A percentile compares a stretch with the other conserved stretches of the same genome.
Evolutionary conservation across 2,329 filamentous ascomycete species (phyloP).

Genomic region (Alternaria novae-zelandiae): DNA sequence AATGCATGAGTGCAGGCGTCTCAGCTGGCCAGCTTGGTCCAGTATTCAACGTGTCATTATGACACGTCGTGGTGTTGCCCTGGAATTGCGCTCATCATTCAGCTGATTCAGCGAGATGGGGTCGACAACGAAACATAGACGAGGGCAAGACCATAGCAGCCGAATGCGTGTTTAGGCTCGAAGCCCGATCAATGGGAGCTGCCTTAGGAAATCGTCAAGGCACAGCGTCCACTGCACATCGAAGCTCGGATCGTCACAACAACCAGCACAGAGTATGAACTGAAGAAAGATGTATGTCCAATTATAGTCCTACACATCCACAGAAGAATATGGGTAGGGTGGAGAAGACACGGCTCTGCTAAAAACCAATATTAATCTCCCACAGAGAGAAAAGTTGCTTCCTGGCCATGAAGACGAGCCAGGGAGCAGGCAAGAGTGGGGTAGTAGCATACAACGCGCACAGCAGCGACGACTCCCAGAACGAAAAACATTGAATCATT

Average conservation of each 20-base stretch:
- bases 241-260: not conserved
- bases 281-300: constrained; percentile 51
- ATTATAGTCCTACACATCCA: constrained; percentile 55
- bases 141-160: no score
- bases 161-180: not conserved
- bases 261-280: not conserved
- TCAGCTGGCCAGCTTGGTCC: not conserved
- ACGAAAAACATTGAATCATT: constrained; percentile 29
- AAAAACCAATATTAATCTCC: constrained; percentile 59
- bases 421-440: constrained; percentile 60
- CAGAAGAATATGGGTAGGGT: constrained; percentile 54
- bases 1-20: not conserved
- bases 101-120: not conserved
- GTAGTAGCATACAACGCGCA: constrained; percentile 15
- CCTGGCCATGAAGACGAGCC: constrained; percentile 55
- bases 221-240: not conserved
- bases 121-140: not conserved
- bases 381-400: constrained; percentile 59
- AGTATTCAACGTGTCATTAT: not conserved
- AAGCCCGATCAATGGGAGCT: not conserved
- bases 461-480: constrained; percentile 14
- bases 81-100: not conserved
- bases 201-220: not conserved
- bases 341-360: constrained; percentile 62
- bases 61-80: not conserved